A percentile compares a stretch with the other conserved stretches of the same genome.
phyloP scores from a whole-genome alignment of 345 rosid species.

The Sonneratia alba region DNA sequence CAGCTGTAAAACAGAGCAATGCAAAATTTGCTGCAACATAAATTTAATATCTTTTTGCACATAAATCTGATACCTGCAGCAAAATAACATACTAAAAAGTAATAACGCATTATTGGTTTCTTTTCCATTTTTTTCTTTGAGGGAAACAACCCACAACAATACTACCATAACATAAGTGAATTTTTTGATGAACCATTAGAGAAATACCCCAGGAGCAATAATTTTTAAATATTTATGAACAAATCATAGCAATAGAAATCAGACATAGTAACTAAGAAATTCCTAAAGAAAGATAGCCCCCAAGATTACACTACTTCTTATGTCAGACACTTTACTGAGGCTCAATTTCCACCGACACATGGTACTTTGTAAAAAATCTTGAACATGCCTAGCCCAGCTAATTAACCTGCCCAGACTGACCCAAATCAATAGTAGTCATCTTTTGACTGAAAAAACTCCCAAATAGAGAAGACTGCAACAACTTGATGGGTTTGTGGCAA shows the following conservation, averaged over 20 bases:
- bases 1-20: slow-evolving; percentile 29
- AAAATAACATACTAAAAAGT: neutral
- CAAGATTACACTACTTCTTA: neutral
- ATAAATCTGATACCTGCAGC: too few species aligned
- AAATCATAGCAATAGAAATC: neutral
- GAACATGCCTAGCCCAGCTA: neutral
- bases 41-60: neutral
- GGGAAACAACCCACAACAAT: neutral
- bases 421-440: neutral
- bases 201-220: neutral
- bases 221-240: neutral
- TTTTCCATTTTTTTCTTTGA: neutral
- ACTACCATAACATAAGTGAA: neutral
- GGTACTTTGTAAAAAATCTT: neutral
- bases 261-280: neutral
- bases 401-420: neutral
- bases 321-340: neutral
- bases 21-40: neutral
- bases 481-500: neutral
- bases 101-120: neutral
- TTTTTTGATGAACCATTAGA: neutral
- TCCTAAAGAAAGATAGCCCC: neutral
- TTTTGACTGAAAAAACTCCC: neutral
- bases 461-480: neutral
- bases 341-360: neutral